Evolutionary conservation across 805 yeast genomes (phyloP).

Genomic region (Dipodascopsis tothii): DNA sequence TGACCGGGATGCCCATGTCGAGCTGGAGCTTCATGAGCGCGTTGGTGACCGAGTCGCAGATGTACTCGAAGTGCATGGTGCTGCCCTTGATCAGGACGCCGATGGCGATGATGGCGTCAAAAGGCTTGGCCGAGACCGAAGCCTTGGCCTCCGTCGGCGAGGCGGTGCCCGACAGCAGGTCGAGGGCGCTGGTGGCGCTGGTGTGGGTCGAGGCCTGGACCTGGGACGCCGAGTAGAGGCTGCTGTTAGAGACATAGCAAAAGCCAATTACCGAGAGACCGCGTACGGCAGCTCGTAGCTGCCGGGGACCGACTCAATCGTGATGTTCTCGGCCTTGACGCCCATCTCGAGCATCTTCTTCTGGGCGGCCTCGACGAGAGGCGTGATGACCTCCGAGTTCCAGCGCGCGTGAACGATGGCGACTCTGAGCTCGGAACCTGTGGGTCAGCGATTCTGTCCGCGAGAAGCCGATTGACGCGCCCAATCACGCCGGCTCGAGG

Average conservation of each 20-base stretch:
- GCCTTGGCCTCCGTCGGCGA: not conserved
- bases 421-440: slow-evolving; percentile 43
- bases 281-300: slow-evolving; percentile 90
- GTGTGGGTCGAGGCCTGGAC: slow-evolving; percentile 7
- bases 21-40: slow-evolving; percentile 79
- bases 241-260: slow-evolving; percentile 26
- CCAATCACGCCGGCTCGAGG: too few relatives aligned
- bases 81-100: slow-evolving; percentile 94
- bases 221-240: slow-evolving; percentile 26
- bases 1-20: slow-evolving; percentile 64
- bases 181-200: slow-evolving; percentile 10
- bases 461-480: too few relatives aligned
- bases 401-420: slow-evolving; percentile 95
- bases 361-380: slow-evolving; percentile 72
- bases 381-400: slow-evolving; percentile 71
- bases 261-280: slow-evolving; percentile 29
- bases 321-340: slow-evolving; percentile 68
- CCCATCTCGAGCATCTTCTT: slow-evolving; percentile 52
- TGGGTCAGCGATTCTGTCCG: slow-evolving; percentile 10
- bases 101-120: slow-evolving; percentile 86
- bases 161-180: slow-evolving; percentile 14
- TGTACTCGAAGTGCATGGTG: slow-evolving; percentile 97
- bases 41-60: slow-evolving; percentile 80
- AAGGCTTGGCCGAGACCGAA: slow-evolving; percentile 20
- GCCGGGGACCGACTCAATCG: slow-evolving; percentile 86